Conservation (phyloP, 257 asterid genomes). For the Gentiana macrophylla region DNA sequence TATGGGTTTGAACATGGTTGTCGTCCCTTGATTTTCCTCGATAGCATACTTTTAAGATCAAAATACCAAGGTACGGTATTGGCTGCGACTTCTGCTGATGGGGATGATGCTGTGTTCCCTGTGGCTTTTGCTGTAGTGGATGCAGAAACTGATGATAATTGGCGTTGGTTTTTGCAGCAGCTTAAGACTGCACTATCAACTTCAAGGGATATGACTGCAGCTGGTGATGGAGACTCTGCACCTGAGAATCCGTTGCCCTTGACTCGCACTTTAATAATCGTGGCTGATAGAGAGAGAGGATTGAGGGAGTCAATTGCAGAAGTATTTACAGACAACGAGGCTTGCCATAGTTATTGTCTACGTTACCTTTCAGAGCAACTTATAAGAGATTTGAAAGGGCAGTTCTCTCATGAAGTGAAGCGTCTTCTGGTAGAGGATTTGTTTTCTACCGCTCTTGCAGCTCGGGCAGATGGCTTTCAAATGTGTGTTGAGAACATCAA, state of each 20-base stretch:
- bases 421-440: slow-evolving; percentile 77
- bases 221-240: slow-evolving; percentile 50
- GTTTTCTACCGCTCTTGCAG: slow-evolving; percentile 54
- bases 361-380: slow-evolving; percentile 81
- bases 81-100: slow-evolving; percentile 96
- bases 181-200: slow-evolving; percentile 58
- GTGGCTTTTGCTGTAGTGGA: slow-evolving; percentile 96
- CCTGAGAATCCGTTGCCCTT: slow-evolving; percentile 35
- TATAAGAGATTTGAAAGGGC: slow-evolving; percentile 68
- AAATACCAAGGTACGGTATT: slow-evolving; percentile 88
- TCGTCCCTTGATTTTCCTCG: slow-evolving; percentile 87
- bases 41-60: slow-evolving; percentile 69
- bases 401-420: slow-evolving; percentile 80
- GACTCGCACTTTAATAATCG: slow-evolving; percentile 59
- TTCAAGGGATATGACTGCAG: slow-evolving; percentile 52
- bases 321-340: slow-evolving; percentile 58
- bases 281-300: slow-evolving; percentile 88
- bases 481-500: slow-evolving; percentile 64
- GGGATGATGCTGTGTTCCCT: slow-evolving; percentile 71
- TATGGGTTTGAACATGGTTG: slow-evolving; percentile 90
- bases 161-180: slow-evolving; percentile 89
- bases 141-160: slow-evolving; percentile 74
- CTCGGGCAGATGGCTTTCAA: slow-evolving; percentile 61
- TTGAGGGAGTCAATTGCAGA: slow-evolving; percentile 62
- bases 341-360: slow-evolving; percentile 70